phyloP scores from a whole-genome alignment of 2,329 filamentous ascomycete species.

The Epichloe scottii region DNA sequence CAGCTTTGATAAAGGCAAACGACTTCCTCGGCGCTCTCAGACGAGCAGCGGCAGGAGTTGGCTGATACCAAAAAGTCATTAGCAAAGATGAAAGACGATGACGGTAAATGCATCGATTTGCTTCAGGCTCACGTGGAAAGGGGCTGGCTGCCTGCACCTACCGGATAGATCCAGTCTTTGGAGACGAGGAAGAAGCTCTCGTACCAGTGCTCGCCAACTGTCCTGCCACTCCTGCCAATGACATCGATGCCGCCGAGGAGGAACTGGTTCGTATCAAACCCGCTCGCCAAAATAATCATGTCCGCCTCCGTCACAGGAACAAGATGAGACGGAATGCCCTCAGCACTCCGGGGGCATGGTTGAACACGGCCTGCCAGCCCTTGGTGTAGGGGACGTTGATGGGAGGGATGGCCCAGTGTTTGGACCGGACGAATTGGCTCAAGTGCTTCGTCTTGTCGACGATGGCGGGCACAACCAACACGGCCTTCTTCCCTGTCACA shows the following conservation, averaged over 20 bases:
- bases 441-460: conserved; percentile 20
- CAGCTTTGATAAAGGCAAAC: neutral
- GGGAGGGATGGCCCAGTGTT: conserved; percentile 29
- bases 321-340: conserved; percentile 29
- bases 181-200: conserved; percentile 22
- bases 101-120: too few species aligned
- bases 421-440: conserved; percentile 29
- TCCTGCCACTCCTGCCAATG: conserved; percentile 34
- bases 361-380: conserved; percentile 23
- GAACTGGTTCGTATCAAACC: conserved; percentile 44
- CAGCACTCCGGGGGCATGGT: conserved; percentile 32
- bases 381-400: conserved; percentile 13
- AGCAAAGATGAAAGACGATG: neutral
- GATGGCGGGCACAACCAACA: conserved; percentile 39
- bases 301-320: conserved; percentile 38
- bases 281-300: conserved; percentile 48
- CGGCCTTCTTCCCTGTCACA: conserved; percentile 33
- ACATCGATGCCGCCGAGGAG: conserved; percentile 41
- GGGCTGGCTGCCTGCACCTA: conserved; percentile 10
- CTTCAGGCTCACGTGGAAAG: neutral
- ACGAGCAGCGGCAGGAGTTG: conserved; percentile 2
- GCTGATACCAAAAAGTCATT: neutral
- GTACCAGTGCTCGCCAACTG: conserved; percentile 35
- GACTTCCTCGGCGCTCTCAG: neutral
- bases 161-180: conserved; percentile 20